A percentile compares a stretch with the other conserved stretches of the same genome.
phyloP scores from a whole-genome alignment of 2,329 filamentous ascomycete species.

The Lecanoromycetidae sp. region DNA sequence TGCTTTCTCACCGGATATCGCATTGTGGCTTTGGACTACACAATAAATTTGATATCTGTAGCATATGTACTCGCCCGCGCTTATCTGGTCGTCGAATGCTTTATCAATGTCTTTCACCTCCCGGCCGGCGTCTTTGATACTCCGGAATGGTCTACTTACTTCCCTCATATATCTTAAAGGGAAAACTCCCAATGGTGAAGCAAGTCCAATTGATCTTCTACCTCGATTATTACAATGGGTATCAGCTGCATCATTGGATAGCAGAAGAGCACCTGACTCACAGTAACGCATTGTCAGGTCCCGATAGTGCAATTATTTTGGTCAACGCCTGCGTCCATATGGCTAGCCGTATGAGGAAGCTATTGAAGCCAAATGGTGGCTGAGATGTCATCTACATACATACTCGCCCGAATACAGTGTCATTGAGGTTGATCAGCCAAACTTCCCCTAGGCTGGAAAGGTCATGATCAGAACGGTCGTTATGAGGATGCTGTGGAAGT shows the following conservation, averaged over 20 bases:
- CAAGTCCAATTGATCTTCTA: not conserved
- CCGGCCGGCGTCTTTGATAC: slow-evolving; percentile 5
- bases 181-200: not conserved
- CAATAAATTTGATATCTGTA: not conserved
- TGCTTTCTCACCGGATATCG: no score
- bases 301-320: not conserved
- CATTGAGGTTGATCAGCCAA: no score
- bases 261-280: not conserved
- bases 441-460: no score
- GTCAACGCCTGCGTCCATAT: not conserved
- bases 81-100: slow-evolving; percentile 12
- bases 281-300: not conserved
- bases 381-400: not conserved
- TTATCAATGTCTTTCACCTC: slow-evolving; percentile 10
- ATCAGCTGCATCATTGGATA: not conserved
- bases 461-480: no score
- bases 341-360: not conserved
- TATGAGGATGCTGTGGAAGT: no score
- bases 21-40: no score
- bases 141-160: slow-evolving; percentile 9
- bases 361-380: not conserved
- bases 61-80: slow-evolving; percentile 5
- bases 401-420: no score
- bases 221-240: not conserved
- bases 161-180: slow-evolving; percentile 10